A percentile compares a stretch with the other conserved stretches of the same genome.
Conservation (phyloP, 2,329 filamentous ascomycete genomes). For the Alternaria gaisen region DNA sequence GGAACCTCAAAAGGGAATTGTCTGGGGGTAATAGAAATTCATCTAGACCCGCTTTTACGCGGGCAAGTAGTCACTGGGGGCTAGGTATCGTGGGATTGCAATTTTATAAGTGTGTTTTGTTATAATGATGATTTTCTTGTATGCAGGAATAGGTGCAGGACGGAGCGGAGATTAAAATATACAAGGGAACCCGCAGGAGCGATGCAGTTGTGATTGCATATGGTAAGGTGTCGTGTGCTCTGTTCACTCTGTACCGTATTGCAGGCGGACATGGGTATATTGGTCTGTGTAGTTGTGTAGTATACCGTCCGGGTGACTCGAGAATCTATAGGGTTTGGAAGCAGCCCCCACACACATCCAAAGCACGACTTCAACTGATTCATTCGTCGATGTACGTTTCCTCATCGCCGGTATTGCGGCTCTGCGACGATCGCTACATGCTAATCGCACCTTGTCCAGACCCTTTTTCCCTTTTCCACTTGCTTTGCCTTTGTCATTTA, state of each 20-base stretch:
- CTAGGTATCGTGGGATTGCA: not conserved
- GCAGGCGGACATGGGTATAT: too few species aligned
- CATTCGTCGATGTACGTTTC: not conserved
- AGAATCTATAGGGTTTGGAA: not conserved
- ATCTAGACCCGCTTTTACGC: not conserved
- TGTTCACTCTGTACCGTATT: not conserved
- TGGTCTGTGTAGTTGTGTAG: not conserved
- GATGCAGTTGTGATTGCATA: not conserved
- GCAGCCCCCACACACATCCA: not conserved
- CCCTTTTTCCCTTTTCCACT: not conserved
- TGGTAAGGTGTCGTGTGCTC: not conserved
- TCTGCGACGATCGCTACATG: not conserved
- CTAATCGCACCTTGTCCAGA: not conserved
- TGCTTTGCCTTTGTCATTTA: not conserved
- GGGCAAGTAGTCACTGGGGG: not conserved
- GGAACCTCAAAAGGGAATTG: not conserved
- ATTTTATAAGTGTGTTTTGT: not conserved
- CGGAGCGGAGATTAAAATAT: not conserved
- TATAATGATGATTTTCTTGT: too few species aligned
- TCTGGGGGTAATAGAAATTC: conserved; percentile 8
- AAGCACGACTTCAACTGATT: not conserved
- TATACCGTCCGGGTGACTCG: not conserved
- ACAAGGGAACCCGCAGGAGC: not conserved
- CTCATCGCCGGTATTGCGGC: not conserved
- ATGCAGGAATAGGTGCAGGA: not conserved